Percentiles rank a stretch among this genome's conserved stretches.
phyloP scores from a whole-genome alignment of 2,329 filamentous ascomycete genomes.

The Colletotrichum incanum region DNA sequence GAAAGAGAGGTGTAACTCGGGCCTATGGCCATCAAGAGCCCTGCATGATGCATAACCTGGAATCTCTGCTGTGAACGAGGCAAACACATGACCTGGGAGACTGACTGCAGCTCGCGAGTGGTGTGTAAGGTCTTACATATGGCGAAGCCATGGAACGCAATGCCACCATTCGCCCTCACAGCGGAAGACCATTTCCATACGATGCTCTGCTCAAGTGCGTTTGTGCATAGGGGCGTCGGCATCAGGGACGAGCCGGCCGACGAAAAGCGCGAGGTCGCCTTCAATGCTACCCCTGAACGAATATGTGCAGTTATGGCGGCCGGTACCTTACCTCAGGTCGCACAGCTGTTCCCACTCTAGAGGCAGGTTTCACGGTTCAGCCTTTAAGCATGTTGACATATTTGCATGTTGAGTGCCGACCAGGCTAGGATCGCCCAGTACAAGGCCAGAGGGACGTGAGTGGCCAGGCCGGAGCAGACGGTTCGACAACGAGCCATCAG shows the following conservation, averaged over 20 bases:
- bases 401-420: neutral
- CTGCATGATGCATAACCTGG: neutral
- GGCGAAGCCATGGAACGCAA: neutral
- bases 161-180: neutral
- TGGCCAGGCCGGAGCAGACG: conserved; percentile 1
- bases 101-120: neutral
- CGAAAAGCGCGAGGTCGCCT: neutral
- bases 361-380: conserved; percentile 1
- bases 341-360: neutral
- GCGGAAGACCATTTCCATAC: neutral
- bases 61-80: neutral
- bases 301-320: neutral
- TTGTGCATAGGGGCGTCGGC: neutral
- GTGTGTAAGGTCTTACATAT: neutral
- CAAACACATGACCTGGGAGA: neutral
- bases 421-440: neutral
- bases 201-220: neutral
- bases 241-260: conserved; percentile 5
- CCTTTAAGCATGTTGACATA: conserved; percentile 11
- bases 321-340: conserved; percentile 4
- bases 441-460: neutral
- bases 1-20: too few species aligned
- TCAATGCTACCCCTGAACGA: neutral
- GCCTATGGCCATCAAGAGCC: neutral
- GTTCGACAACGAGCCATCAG: conserved; percentile 4